Conservation (phyloP, 352 stramenopile genomes). For the Pythium dissotocum region DNA sequence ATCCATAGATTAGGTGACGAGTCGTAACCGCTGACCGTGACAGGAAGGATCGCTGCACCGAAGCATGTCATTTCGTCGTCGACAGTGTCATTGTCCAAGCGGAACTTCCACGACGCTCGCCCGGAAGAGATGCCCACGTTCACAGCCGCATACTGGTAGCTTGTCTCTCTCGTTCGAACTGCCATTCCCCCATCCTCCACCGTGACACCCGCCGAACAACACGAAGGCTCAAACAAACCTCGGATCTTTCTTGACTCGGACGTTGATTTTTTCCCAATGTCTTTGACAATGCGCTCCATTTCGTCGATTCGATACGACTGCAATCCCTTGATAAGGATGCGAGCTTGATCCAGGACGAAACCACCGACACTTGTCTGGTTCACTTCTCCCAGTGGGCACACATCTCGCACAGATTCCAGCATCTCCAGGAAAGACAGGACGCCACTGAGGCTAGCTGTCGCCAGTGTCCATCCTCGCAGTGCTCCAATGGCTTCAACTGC, state of each 20-base stretch:
- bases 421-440: slow-evolving; percentile 76
- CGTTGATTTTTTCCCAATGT: slow-evolving; percentile 43
- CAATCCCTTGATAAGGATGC: slow-evolving; percentile 44
- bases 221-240: slow-evolving; percentile 76
- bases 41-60: slow-evolving; percentile 85
- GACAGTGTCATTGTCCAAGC: slow-evolving; percentile 85
- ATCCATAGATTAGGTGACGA: slow-evolving; percentile 92
- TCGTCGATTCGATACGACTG: slow-evolving; percentile 52
- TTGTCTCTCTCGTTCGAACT: slow-evolving; percentile 83
- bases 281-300: slow-evolving; percentile 31
- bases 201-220: slow-evolving; percentile 75
- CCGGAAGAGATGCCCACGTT: slow-evolving; percentile 74
- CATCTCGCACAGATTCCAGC: slow-evolving; percentile 40
- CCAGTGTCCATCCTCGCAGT: slow-evolving; percentile 70
- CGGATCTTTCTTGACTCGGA: slow-evolving; percentile 69
- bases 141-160: slow-evolving; percentile 86
- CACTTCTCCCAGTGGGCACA: slow-evolving; percentile 12
- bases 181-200: slow-evolving; percentile 75
- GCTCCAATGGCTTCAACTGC: slow-evolving; percentile 62
- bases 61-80: slow-evolving; percentile 94
- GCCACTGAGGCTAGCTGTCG: slow-evolving; percentile 72
- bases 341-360: slow-evolving; percentile 53
- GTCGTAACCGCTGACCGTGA: slow-evolving; percentile 89
- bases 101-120: slow-evolving; percentile 87
- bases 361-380: slow-evolving; percentile 24